Evolutionary conservation across 1,284 basidiomycete genomes (phyloP).

Genomic region (Quambalaria eucalypti): DNA sequence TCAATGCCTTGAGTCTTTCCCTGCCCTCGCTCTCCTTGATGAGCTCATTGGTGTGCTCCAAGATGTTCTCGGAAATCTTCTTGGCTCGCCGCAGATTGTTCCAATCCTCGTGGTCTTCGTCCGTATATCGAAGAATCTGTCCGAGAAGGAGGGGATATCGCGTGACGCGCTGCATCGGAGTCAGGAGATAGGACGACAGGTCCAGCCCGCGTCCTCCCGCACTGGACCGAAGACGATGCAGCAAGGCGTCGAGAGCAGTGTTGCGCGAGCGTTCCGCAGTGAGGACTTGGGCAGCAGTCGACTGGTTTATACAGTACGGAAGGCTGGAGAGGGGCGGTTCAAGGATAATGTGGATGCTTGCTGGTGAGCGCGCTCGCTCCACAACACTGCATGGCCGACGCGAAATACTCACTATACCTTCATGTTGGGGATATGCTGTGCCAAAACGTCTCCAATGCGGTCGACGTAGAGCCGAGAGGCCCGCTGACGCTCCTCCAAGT

Average conservation of each 20-base stretch:
- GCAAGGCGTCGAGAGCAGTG: constrained; percentile 57
- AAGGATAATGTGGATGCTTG: neutral
- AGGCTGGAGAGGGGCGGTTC: constrained; percentile 45
- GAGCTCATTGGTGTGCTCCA: constrained; percentile 75
- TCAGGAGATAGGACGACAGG: constrained; percentile 77
- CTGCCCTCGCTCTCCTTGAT: constrained; percentile 74
- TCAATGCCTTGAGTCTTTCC: constrained; percentile 63
- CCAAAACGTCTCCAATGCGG: constrained; percentile 73
- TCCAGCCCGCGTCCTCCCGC: constrained; percentile 72
- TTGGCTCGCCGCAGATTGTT: constrained; percentile 56
- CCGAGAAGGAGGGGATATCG: constrained; percentile 79
- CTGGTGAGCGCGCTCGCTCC: neutral
- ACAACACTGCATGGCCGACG: neutral
- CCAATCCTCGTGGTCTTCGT: constrained; percentile 55
- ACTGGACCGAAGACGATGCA: constrained; percentile 66
- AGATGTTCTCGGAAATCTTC: constrained; percentile 61
- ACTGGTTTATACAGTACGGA: constrained; percentile 87
- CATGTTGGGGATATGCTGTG: constrained; percentile 66
- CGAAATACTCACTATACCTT: constrained; percentile 55
- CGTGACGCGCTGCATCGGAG: constrained; percentile 91
- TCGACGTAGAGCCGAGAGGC: constrained; percentile 82
- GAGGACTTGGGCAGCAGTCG: constrained; percentile 66
- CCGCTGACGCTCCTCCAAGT: constrained; percentile 80
- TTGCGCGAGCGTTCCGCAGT: constrained; percentile 65
- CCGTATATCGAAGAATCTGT: constrained; percentile 73